Evolutionary conservation across 2,329 filamentous ascomycete species (phyloP), one percentile per base, ranked within the genome.

Genomic region (Fusarium setosum): DNA sequence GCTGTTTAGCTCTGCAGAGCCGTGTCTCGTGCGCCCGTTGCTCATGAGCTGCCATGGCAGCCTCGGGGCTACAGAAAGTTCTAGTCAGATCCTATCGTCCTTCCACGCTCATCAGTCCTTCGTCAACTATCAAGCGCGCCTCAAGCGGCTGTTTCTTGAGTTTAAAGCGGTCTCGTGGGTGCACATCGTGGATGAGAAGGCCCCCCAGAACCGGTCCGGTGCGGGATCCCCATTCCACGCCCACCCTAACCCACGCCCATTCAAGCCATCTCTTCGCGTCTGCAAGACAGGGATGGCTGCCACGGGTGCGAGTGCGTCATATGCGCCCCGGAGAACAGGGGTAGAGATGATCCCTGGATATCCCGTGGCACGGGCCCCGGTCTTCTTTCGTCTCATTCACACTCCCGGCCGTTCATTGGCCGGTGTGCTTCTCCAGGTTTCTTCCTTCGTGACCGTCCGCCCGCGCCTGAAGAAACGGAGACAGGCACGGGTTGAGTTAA

Each of bases 231-330:
- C 48, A 65, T 59, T 70, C 56, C 67, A 68, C 65, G 13, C 48
- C 62, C 57, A 60, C 61, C 65, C 49, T 45, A 56, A 45, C 49
- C 51, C 58, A 63, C 67, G 47, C 55, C 56, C 66, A 56, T 41
- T 45, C 49, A 58, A 56, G 41, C 45, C 49, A 58, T 62, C 53
- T 56, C 15, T 55, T 71, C 62, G 59, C 64, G 66, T 68, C 68
- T 61, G 64, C 55, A 68, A 35, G 53, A 44, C 65, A 68, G 53
- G 65, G 59, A 69, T 66, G 26, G 53, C 58, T 63, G 59, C 49
- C 62, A 70, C 67, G 69, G 69, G 69, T 69, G 56, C 55, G 56
- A 71, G 65, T 69, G 69, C 69, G 69, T 72, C 69, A 72, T 72
- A 72, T 71, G 69, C 63, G 67, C 67, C 69, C 67, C 69, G 48